Evolutionary conservation across 2,329 filamentous ascomycete species (phyloP), one percentile per base, ranked within the genome.

Genomic region (Fusarium metavorans): DNA sequence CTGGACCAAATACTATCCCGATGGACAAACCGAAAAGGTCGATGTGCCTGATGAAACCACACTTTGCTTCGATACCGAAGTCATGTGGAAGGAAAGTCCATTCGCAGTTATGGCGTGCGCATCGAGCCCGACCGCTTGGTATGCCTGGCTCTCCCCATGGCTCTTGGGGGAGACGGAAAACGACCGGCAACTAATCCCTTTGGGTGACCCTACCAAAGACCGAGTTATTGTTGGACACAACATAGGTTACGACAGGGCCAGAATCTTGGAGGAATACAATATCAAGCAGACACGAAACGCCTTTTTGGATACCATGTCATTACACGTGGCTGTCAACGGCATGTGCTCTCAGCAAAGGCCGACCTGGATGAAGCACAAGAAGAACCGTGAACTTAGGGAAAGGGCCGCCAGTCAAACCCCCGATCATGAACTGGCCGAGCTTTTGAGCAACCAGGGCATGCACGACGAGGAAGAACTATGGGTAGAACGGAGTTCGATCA

Each of bases 101-200:
- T 99, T 95, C 82, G 95, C 97, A 1, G 95, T 98, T 67, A 98
- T 99, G 95, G 97, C 97, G 25, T 98, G 96, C 81, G 97, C 97
- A 16, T 94, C 92, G 20, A 95, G 95, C 76, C 92, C 94, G 1
- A 95, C 92, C 4, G 92, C 95, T 34, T 99, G 97, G 97, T 99
- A 99, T 84, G 94, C 93, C 1, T 99, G 97, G 97, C 83, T 99
- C 63, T 99, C 97, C 14, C 97, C 97, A 0, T 99, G 96, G 96
- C 85, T 99, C 39, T 84, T 99, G 20, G 94, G 92, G 34, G 94
- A 98, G 85, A 92, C 94, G 2, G 86, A 93, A 39, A 91, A 91
- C 35, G 89, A 94, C 79, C 89, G 91, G 57, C 96, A 99, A 70
- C 85, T 99, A 14, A 92, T 99, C 58, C 95, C 97, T 0, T 84